phyloP scores from a whole-genome alignment of 306 rosid species.

The Aeschynomene evenia region DNA sequence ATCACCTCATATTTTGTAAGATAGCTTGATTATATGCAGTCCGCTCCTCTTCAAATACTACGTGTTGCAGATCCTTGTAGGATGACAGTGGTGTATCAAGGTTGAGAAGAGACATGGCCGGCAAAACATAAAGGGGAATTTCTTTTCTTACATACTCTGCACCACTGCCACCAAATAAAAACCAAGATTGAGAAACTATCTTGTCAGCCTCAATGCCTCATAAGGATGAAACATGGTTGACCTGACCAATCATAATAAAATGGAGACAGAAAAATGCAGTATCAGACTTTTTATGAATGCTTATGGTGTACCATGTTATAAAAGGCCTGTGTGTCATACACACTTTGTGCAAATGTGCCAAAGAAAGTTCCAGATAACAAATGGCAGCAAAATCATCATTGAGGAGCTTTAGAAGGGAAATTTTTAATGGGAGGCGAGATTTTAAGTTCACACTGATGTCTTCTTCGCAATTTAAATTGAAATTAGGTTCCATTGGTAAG shows the following conservation, averaged over 20 bases:
- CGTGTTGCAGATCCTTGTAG: slow-evolving; percentile 80
- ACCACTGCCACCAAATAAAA: slow-evolving; percentile 67
- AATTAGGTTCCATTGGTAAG: slow-evolving; percentile 4
- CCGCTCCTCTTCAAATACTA: slow-evolving; percentile 88
- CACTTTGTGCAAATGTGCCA: neutral
- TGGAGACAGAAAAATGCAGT: neutral
- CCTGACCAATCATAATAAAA: neutral
- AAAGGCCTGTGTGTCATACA: slow-evolving; percentile 13
- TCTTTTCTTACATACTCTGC: slow-evolving; percentile 86
- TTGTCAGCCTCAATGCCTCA: slow-evolving; percentile 4
- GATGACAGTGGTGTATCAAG: slow-evolving; percentile 75
- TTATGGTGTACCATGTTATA: slow-evolving; percentile 10
- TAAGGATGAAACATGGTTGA: slow-evolving; percentile 20
- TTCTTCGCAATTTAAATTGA: slow-evolving; percentile 2
- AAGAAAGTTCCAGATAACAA: slow-evolving; percentile 16
- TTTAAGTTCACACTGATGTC: neutral
- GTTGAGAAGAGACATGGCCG: slow-evolving; percentile 60
- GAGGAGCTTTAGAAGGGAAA: slow-evolving; percentile 11
- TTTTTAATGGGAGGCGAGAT: neutral
- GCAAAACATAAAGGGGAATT: slow-evolving; percentile 84
- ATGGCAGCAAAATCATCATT: slow-evolving; percentile 9
- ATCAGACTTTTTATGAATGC: slow-evolving; percentile 20
- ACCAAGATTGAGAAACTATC: slow-evolving; percentile 26
- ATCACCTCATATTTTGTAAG: slow-evolving; percentile 74
- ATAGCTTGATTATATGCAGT: slow-evolving; percentile 90